phyloP scores from a whole-genome alignment of 176 grass and related monocot genomes.

The Calamus simplicifolius region DNA sequence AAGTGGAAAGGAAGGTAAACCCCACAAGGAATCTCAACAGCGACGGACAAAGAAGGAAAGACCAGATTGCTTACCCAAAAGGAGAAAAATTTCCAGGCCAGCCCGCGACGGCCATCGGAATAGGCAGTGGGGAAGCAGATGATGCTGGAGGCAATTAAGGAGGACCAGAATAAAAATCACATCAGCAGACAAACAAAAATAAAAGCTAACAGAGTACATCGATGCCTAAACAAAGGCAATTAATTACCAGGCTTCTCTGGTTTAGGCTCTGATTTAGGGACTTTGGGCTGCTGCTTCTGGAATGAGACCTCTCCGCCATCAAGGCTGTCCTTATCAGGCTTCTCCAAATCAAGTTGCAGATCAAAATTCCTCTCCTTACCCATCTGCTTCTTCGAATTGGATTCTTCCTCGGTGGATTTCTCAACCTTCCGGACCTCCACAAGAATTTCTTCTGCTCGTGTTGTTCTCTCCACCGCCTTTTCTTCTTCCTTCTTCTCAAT shows the following conservation, averaged over 20 bases:
- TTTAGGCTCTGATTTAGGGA: slow-evolving; percentile 58
- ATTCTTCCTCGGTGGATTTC: slow-evolving; percentile 30
- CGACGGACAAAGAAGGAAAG: not conserved
- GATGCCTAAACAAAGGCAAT: slow-evolving; percentile 2
- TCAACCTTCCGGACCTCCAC: slow-evolving; percentile 40
- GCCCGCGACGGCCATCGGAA: slow-evolving; percentile 65
- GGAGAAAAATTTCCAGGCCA: slow-evolving; percentile 69
- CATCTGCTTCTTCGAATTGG: slow-evolving; percentile 40
- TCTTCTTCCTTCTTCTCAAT: slow-evolving; percentile 55
- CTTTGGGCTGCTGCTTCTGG: slow-evolving; percentile 43
- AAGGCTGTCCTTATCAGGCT: slow-evolving; percentile 30
- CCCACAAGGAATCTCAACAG: too few relatives aligned
- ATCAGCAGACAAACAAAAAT: not conserved
- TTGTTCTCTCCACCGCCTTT: slow-evolving; percentile 32
- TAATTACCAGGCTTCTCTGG: slow-evolving; percentile 67
- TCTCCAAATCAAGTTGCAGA: slow-evolving; percentile 91
- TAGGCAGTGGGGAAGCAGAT: slow-evolving; percentile 18
- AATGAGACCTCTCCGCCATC: slow-evolving; percentile 33
- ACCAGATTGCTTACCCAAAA: slow-evolving; percentile 45
- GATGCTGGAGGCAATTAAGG: slow-evolving; percentile 27
- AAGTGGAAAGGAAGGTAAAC: slow-evolving; percentile 5
- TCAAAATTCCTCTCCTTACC: slow-evolving; percentile 25
- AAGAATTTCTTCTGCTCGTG: slow-evolving; percentile 30
- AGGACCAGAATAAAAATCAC: not conserved
- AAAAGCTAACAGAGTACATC: not conserved